These are phyloP conservation scores for Venturia aucupariae DNA, from an alignment of 2,329 filamentous ascomycete species.

Conservation along the genomic window DNA sequence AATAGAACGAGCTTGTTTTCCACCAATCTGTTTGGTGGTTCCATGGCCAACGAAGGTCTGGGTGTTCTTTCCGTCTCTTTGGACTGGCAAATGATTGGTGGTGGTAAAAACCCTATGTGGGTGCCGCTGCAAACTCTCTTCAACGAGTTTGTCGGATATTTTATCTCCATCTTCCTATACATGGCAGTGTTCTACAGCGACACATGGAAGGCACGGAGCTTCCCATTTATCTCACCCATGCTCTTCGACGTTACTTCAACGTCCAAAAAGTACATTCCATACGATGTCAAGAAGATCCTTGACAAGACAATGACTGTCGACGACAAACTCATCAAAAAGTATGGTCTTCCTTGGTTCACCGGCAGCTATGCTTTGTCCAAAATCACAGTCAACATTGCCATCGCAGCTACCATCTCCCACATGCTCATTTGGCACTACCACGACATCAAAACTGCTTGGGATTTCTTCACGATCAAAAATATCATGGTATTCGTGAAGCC, in stretches of 20 bases:
- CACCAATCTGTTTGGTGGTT: conserved; percentile 16
- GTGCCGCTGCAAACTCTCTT: conserved; percentile 13
- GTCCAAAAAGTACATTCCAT: conserved; percentile 14
- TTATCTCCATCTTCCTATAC: conserved; percentile 18
- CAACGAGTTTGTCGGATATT: conserved; percentile 15
- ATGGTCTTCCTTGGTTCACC: conserved; percentile 16
- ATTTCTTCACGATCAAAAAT: neutral
- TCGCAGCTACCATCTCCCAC: conserved; percentile 16
- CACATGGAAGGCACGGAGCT: conserved; percentile 12
- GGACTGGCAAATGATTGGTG: conserved; percentile 13
- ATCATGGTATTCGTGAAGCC: neutral
- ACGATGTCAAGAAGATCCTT: conserved; percentile 15
- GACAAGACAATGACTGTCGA: conserved; percentile 13
- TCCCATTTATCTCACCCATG: conserved; percentile 17
- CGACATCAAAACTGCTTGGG: conserved; percentile 10
- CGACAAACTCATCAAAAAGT: conserved; percentile 8
- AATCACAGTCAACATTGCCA: conserved; percentile 15
- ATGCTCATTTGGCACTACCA: conserved; percentile 17
- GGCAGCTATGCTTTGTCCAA: conserved; percentile 13
- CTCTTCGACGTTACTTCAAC: conserved; percentile 15
- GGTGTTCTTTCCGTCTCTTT: conserved; percentile 11
- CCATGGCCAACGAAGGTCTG: conserved; percentile 16
- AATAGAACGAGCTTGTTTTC: conserved; percentile 16
- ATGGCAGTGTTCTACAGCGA: conserved; percentile 16
- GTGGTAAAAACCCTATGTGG: conserved; percentile 13